Conservation (phyloP, 2,329 filamentous ascomycete species). For the Talaromyces islandicus region DNA sequence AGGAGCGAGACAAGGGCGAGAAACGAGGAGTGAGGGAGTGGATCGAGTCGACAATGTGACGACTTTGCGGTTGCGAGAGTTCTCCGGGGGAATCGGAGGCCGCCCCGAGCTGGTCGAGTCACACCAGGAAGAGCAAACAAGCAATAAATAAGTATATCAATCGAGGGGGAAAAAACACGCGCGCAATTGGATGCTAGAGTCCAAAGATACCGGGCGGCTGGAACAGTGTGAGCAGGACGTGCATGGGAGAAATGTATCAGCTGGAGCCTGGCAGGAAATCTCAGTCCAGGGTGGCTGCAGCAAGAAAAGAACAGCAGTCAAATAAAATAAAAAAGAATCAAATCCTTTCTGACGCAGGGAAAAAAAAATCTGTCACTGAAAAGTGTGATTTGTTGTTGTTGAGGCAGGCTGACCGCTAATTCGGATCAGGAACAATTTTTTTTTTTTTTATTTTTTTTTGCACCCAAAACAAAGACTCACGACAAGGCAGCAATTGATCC, state of each 20-base stretch:
- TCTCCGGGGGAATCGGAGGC: background rate
- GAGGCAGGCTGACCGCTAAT: conserved; percentile 11
- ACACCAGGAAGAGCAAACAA: background rate
- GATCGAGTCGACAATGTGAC: background rate
- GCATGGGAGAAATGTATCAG: conserved; percentile 2
- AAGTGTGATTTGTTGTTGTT: conserved; percentile 6
- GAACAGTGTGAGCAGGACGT: conserved; percentile 4
- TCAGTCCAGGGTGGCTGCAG: background rate
- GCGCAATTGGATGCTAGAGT: conserved; percentile 1
- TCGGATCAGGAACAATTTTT: conserved; percentile 11
- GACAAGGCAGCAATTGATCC: conserved; percentile 9
- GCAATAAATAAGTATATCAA: background rate
- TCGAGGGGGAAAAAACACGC: no score
- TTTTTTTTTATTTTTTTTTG: background rate
- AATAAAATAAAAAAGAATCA: background rate
- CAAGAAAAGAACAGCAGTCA: background rate
- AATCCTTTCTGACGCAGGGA: background rate
- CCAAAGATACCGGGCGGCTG: conserved; percentile 4
- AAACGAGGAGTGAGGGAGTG: background rate
- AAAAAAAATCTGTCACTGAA: conserved; percentile 1
- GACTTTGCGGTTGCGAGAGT: background rate
- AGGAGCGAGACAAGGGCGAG: conserved; percentile 11
- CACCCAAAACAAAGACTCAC: background rate
- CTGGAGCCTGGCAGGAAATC: background rate
- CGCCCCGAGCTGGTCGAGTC: background rate